phyloP scores from a whole-genome alignment of 208 protist species.

The Borovskyia barvae region DNA sequence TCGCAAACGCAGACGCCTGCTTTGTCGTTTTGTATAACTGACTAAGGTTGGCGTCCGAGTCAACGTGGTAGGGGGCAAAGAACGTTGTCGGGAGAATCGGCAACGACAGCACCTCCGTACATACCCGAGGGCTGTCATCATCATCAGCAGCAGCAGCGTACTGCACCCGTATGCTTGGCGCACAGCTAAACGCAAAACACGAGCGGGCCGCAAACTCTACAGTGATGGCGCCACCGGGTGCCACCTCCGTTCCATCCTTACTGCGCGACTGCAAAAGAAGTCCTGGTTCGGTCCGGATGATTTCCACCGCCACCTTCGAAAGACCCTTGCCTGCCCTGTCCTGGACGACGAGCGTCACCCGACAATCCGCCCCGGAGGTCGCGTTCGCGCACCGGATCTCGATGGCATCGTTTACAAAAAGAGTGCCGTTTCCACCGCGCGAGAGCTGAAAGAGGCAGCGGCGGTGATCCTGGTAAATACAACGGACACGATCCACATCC shows the following conservation, averaged over 20 bases:
- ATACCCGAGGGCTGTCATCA: neutral
- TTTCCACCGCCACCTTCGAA: constrained; percentile 32
- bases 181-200: constrained; percentile 44
- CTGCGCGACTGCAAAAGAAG: constrained; percentile 62
- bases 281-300: constrained; percentile 43
- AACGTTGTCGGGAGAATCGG: constrained; percentile 66
- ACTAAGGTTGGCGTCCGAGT: constrained; percentile 29
- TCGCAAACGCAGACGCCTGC: constrained; percentile 18
- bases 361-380: constrained; percentile 47
- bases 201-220: constrained; percentile 74
- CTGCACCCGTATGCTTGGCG: constrained; percentile 61
- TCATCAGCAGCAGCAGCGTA: constrained; percentile 22
- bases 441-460: constrained; percentile 32
- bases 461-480: constrained; percentile 30
- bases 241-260: constrained; percentile 18
- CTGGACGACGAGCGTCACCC: constrained; percentile 33
- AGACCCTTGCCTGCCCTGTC: constrained; percentile 27
- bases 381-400: constrained; percentile 54
- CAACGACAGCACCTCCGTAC: constrained; percentile 52
- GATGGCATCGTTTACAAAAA: constrained; percentile 50
- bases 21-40: constrained; percentile 42
- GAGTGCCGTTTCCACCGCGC: constrained; percentile 20
- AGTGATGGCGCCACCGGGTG: constrained; percentile 16
- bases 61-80: constrained; percentile 57
- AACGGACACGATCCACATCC: constrained; percentile 32